These are phyloP conservation scores for Mucor ambiguus DNA, from an alignment of 371 early-diverging fungal genomes.

Conservation along the genomic window DNA sequence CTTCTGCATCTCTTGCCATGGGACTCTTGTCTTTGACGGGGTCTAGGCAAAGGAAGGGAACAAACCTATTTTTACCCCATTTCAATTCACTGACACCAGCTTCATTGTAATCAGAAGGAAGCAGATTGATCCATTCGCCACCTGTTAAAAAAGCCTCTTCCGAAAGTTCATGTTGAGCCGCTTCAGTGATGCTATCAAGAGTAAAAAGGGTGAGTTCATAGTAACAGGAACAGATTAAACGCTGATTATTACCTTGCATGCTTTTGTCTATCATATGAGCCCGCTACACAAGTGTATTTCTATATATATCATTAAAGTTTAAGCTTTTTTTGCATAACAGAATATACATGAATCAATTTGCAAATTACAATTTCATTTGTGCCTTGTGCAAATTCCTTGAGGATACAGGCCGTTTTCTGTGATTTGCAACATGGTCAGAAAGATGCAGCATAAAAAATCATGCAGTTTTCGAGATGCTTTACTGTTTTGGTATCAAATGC, in stretches of 20 bases:
- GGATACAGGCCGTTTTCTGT: constrained; percentile 59
- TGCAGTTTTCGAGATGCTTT: background rate
- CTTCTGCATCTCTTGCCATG: constrained; percentile 59
- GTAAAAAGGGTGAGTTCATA: background rate
- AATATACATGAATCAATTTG: background rate
- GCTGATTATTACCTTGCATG: constrained; percentile 40
- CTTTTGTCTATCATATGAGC: constrained; percentile 60
- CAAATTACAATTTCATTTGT: constrained; percentile 58
- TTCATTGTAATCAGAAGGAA: constrained; percentile 42
- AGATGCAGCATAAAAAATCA: background rate
- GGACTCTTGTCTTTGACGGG: constrained; percentile 55
- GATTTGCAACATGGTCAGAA: background rate
- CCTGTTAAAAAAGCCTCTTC: constrained; percentile 64
- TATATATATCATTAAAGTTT: constrained; percentile 12
- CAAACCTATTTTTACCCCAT: constrained; percentile 66
- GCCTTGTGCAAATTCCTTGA: constrained; percentile 69
- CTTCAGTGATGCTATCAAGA: constrained; percentile 43
- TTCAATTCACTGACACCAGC: constrained; percentile 66
- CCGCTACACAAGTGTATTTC: constrained; percentile 65
- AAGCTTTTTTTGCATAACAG: background rate
- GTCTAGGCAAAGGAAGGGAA: constrained; percentile 63
- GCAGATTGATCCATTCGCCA: constrained; percentile 55
- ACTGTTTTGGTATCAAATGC: constrained; percentile 49
- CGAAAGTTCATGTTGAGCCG: constrained; percentile 63
- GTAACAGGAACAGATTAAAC: background rate